phyloP scores from a whole-genome alignment of 2,329 filamentous ascomycete species.

The Curvularia eragrostidis region DNA sequence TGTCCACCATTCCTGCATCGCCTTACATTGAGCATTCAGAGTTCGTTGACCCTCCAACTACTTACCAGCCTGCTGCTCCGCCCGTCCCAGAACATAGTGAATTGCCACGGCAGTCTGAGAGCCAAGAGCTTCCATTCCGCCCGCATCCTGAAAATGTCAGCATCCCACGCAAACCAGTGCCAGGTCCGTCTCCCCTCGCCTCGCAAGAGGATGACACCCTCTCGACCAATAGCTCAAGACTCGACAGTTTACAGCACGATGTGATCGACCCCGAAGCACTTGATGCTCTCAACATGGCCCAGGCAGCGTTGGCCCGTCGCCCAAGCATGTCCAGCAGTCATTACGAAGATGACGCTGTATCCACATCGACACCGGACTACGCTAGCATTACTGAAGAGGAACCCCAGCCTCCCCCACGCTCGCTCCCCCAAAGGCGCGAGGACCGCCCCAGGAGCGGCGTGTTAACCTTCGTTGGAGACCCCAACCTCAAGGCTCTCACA shows the following conservation, averaged over 20 bases:
- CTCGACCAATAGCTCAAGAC: slow-evolving; percentile 52
- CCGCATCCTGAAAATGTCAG: slow-evolving; percentile 36
- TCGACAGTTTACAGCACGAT: slow-evolving; percentile 53
- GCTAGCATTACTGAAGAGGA: slow-evolving; percentile 66
- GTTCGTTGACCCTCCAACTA: slow-evolving; percentile 40
- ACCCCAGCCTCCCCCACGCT: slow-evolving; percentile 40
- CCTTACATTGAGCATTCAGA: slow-evolving; percentile 52
- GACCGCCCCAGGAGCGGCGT: slow-evolving; percentile 79
- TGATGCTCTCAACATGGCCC: slow-evolving; percentile 46
- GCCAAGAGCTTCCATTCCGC: slow-evolving; percentile 35
- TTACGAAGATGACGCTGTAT: slow-evolving; percentile 69
- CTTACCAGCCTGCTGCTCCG: slow-evolving; percentile 43
- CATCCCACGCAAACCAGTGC: slow-evolving; percentile 50
- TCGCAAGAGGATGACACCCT: slow-evolving; percentile 44
- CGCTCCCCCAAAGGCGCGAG: slow-evolving; percentile 59
- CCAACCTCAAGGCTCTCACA: slow-evolving; percentile 51
- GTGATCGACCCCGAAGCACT: slow-evolving; percentile 56
- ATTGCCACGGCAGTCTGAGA: slow-evolving; percentile 31
- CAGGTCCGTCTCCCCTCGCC: slow-evolving; percentile 51
- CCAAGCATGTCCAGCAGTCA: slow-evolving; percentile 57
- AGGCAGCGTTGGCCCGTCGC: slow-evolving; percentile 37
- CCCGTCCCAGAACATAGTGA: slow-evolving; percentile 48
- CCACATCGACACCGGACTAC: slow-evolving; percentile 77
- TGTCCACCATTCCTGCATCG: slow-evolving; percentile 57
- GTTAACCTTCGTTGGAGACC: slow-evolving; percentile 74